Evolutionary conservation across 192 early-diverging fungal genomes (phyloP), one percentile per base, ranked within the genome.

Genomic region (Entomortierella beljakovae): DNA sequence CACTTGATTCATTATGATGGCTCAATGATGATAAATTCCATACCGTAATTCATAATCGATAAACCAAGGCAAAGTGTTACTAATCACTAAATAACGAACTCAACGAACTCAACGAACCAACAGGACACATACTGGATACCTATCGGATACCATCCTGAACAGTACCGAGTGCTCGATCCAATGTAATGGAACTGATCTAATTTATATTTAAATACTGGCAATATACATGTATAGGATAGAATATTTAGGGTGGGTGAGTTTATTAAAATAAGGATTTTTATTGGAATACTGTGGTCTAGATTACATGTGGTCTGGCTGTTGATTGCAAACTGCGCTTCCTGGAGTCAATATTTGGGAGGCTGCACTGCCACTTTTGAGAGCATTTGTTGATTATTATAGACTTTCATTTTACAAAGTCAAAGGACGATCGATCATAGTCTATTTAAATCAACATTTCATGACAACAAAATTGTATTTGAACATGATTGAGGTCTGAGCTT

Each of bases 291-390:
- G 4, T 40, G 58, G 23, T 43, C 35, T 60, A 43, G 38, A 60
- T 16, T 43, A 43, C 20, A 25, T 5, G 31, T 57, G 55, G 22
- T 8, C 16, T 18, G 23, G 25, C 16, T 60, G 23, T 5, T 40
- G 58, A 29, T 60, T 22, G 7, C 9, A 42, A n/a, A 9, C 58
- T 43, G 58, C 38, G 58, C 8, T 43, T 26, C 22, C 46, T 60
- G 11, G 20, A 13, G 4, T 43, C 38, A 60, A n/a, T 60, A 40
- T 43, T 60, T 59, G 34, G 33, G 35, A 28, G 20, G 6, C 46
- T 60, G 58, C 58, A 60, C 58, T 60, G 58, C 58, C 58, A 60
- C 58, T 40, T 43, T 40, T 60, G 58, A 43, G 58, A 60, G 58
- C 58, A 22, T 43, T 60, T 43, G 35, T 60, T 60, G 35, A 8